Base-by-base conservation (phyloP, 352 stramenopile species). In the Pythium apleroticum region DNA sequence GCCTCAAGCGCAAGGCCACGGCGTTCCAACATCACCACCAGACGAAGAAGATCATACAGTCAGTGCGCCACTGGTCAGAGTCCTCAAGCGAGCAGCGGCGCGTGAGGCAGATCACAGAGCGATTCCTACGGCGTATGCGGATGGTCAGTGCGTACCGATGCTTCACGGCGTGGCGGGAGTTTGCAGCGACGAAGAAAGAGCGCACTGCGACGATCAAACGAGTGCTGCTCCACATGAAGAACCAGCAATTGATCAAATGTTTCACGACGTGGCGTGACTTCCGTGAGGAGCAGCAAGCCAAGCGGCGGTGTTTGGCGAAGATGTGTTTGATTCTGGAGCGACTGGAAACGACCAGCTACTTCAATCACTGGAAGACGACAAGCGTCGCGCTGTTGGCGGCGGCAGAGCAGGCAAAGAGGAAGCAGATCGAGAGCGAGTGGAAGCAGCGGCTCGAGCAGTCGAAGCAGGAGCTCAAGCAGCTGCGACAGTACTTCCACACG, bases 151-250 rank as follows among this genome's bases (percentile, higher is more conserved):
- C 75, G 28, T 48, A 77, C 0, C 75, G 66, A 10, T 88, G 78
- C 24, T 78, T 89, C n/a, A 73, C 77, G 49, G 80, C 75, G 20
- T 91, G 82, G 82, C 83, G 76, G 57, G 53, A 72, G 28, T 59
- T 54, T 22, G 28, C 54, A 0, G 39, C 37, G 0, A 17, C 50
- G 4, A 30, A 50, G n/a, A 75, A 71, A 20, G 30, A 65, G 15
- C 66, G 60, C 10, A 66, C 72, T 7, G 45, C n/a, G n/a, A 72
- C 68, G 50, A 52, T 78, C 8, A 35, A 68, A 20, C 61, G 67
- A 5, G 72, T 71, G 5, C 43, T 88, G 20, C 71, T 67, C 28
- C 48, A 68, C 33, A 79, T 89, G 50, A 63, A 61, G 10, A 63
- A 78, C 15, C 78, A 73, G 19, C 64, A 69, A 6, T 4, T 66